Conservation (phyloP, 352 stramenopile genomes). For the Elongisporangium senticosum region DNA sequence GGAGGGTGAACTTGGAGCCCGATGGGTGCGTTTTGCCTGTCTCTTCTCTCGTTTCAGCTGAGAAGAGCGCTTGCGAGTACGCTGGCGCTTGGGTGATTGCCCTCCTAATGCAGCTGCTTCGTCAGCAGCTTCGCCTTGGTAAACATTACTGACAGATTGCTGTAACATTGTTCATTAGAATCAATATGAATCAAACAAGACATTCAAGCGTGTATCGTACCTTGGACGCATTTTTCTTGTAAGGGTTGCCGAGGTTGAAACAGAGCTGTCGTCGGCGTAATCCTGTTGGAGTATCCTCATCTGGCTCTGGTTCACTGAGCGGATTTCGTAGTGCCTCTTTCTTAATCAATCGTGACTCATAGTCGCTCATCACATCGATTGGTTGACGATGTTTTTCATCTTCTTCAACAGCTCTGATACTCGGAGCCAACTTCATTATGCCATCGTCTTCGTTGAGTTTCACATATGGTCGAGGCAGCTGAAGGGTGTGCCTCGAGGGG, state of each 20-base stretch:
- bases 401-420: slow-evolving; percentile 55
- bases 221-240: slow-evolving; percentile 88
- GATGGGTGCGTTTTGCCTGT: slow-evolving; percentile 61
- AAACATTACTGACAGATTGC: slow-evolving; percentile 71
- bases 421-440: slow-evolving; percentile 48
- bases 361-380: slow-evolving; percentile 87
- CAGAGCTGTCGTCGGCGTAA: slow-evolving; percentile 70
- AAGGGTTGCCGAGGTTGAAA: slow-evolving; percentile 85
- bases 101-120: slow-evolving; percentile 74
- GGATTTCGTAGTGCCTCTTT: slow-evolving; percentile 84
- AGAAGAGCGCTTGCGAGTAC: slow-evolving; percentile 79
- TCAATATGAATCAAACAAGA: background rate
- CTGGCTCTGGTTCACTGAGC: slow-evolving; percentile 74
- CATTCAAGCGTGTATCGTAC: background rate
- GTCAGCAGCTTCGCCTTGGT: slow-evolving; percentile 80
- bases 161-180: slow-evolving; percentile 1
- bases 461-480: slow-evolving; percentile 27
- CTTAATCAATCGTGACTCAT: slow-evolving; percentile 81
- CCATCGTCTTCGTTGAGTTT: slow-evolving; percentile 11
- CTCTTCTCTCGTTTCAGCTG: slow-evolving; percentile 78
- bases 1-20: slow-evolving; percentile 58
- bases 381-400: slow-evolving; percentile 81
- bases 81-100: slow-evolving; percentile 73
- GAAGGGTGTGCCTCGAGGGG: slow-evolving; percentile 27
- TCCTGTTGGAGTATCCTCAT: slow-evolving; percentile 76